A percentile compares a stretch with the other conserved stretches of the same genome.
Conservation (phyloP, 1,284 basidiomycete species). For the Rhodotorula sp. region DNA sequence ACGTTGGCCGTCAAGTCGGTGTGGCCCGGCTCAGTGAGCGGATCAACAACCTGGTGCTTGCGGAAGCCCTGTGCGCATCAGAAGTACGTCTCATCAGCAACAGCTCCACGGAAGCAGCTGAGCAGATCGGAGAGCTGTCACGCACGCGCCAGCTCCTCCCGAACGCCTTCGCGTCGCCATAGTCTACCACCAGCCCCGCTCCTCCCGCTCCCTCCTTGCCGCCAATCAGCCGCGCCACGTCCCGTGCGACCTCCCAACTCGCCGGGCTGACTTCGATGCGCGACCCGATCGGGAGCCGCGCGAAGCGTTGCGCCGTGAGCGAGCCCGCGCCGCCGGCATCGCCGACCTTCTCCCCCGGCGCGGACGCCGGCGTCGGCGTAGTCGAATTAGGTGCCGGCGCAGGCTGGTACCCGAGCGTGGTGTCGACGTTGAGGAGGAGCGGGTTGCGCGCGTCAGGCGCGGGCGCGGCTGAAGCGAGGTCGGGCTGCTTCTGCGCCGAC, state of each 20-base stretch:
- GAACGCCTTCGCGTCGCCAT: slow-evolving; percentile 73
- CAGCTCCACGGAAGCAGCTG: background rate
- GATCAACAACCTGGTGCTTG: slow-evolving; percentile 79
- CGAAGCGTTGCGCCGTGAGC: slow-evolving; percentile 58
- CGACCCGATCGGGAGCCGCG: slow-evolving; percentile 64
- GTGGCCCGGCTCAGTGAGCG: slow-evolving; percentile 80
- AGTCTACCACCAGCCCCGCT: slow-evolving; percentile 84
- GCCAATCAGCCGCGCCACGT: slow-evolving; percentile 64
- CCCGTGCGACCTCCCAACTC: slow-evolving; percentile 66
- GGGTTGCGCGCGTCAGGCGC: background rate
- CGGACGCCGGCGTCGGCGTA: slow-evolving; percentile 61
- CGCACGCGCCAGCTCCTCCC: slow-evolving; percentile 61
- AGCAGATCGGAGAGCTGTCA: background rate
- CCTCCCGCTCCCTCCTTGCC: slow-evolving; percentile 71
- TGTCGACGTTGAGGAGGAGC: slow-evolving; percentile 29
- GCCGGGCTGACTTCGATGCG: slow-evolving; percentile 76
- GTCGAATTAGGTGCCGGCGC: slow-evolving; percentile 64
- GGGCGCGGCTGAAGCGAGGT: slow-evolving; percentile 3
- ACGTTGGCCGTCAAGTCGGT: slow-evolving; percentile 95
- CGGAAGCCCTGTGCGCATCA: slow-evolving; percentile 71
- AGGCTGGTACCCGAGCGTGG: slow-evolving; percentile 21
- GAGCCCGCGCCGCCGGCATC: background rate
- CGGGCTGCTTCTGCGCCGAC: slow-evolving; percentile 1
- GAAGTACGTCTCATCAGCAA: background rate
- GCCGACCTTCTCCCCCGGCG: slow-evolving; percentile 47